These are phyloP conservation scores for Apocynum venetum DNA, from an alignment of 257 asterid species.

Conservation along the genomic window DNA sequence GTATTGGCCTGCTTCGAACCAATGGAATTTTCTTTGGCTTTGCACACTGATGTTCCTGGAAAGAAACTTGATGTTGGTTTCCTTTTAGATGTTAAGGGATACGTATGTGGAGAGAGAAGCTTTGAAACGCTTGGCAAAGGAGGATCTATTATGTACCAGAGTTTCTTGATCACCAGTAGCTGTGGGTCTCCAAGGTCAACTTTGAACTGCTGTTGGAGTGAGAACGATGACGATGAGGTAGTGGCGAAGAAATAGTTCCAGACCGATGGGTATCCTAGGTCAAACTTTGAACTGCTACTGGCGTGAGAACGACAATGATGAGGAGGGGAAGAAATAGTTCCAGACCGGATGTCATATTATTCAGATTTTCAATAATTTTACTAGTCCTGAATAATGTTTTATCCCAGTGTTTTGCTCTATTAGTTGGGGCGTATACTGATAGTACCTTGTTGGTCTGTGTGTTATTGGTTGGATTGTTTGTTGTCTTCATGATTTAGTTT, in stretches of 20 bases:
- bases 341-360: background rate
- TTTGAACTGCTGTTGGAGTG: conserved; percentile 61
- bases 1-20: conserved; percentile 74
- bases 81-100: conserved; percentile 32
- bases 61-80: conserved; percentile 31
- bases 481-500: too few species aligned
- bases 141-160: conserved; percentile 45
- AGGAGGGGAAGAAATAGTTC: conserved; percentile 35
- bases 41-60: conserved; percentile 46
- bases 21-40: conserved; percentile 59
- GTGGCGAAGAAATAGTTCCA: conserved; percentile 10
- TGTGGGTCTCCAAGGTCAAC: conserved; percentile 70
- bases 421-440: background rate
- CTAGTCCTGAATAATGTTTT: background rate
- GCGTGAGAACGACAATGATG: conserved; percentile 64
- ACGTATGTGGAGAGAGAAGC: conserved; percentile 47
- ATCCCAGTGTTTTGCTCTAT: background rate
- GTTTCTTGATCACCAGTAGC: conserved; percentile 36
- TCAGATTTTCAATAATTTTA: background rate
- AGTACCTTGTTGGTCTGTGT: too few species aligned
- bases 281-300: conserved; percentile 53
- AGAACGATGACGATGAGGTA: conserved; percentile 58
- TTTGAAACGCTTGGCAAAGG: conserved; percentile 45
- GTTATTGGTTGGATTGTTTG: too few species aligned
- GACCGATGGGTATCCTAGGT: conserved; percentile 47